Conservation (phyloP, 2,329 filamentous ascomycete genomes). For the Cordyceps pruinosa region DNA sequence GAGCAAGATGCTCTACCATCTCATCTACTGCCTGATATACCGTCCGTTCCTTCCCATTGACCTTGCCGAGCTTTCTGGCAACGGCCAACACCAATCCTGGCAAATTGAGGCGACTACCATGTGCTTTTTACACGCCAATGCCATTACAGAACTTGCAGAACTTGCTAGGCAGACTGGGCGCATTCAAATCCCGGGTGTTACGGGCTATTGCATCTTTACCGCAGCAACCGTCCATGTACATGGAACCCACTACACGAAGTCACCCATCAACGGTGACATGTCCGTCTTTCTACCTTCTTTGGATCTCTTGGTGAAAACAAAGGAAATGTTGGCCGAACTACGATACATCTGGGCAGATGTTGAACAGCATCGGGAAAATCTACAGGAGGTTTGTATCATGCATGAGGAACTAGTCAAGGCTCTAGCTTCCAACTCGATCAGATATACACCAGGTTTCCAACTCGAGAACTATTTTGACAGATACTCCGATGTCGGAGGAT, state of each 20-base stretch:
- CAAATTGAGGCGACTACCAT: conserved; percentile 86
- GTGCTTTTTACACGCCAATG: conserved; percentile 80
- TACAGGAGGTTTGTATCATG: conserved; percentile 71
- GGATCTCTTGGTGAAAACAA: conserved; percentile 69
- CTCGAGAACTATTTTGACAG: conserved; percentile 84
- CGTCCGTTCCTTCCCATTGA: conserved; percentile 82
- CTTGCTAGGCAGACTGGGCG: conserved; percentile 66
- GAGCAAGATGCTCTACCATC: conserved; percentile 80
- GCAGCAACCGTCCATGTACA: conserved; percentile 86
- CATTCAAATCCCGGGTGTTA: conserved; percentile 80
- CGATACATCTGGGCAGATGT: conserved; percentile 70
- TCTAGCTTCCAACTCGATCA: conserved; percentile 55
- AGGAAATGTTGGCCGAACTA: conserved; percentile 72
- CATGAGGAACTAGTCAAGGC: conserved; percentile 75
- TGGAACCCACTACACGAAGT: conserved; percentile 67
- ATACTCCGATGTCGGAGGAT: conserved; percentile 53
- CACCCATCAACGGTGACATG: conserved; percentile 42
- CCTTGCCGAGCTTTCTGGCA: conserved; percentile 69
- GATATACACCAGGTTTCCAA: conserved; percentile 74
- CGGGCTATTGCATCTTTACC: conserved; percentile 80
- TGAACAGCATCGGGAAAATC: conserved; percentile 71
- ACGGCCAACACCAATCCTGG: conserved; percentile 83
- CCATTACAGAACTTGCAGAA: conserved; percentile 76
- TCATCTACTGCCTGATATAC: conserved; percentile 82
- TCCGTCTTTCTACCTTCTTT: conserved; percentile 56